Base-by-base conservation (phyloP, 345 rosid genomes). In the Rhodamnia rubescens region DNA sequence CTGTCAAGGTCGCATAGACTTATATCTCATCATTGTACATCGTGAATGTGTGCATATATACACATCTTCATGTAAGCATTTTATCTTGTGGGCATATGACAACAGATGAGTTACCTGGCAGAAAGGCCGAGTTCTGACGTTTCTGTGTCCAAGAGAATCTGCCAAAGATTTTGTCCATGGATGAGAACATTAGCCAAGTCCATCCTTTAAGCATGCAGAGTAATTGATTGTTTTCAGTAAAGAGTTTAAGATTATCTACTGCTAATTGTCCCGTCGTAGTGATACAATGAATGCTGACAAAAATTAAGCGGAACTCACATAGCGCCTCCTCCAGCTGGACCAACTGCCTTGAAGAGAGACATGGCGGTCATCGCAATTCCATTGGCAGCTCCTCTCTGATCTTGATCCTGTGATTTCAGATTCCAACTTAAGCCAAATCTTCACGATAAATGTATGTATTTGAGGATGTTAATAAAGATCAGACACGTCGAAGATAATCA, bases 311-410 rank as follows among this genome's bases (percentile, higher is more conserved):
- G 59, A 53, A 84, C 92, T 91, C 89, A 92, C 94, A 91, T 26
- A 11, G 89, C 85, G 52, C 94, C 93, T 36, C 92, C 94, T 74
- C 87, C 92, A 22, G 92, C 92, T 15, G 94, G 94, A 84, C 92
- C 94, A 22, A 59, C 87, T 22, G 93, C 92, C 85, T 92, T 92
- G 88, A 91, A 91, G 82, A 92, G 78, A 21, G 94, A 92, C 91
- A 90, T 86, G 49, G 82, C 88, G 5, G 94, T 91, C 92, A 91
- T 91, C 22, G 94, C 86, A 36, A 92, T 82, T 74, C 93, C 94
- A 74, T 90, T 91, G 21, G 94, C 94, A 56, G 92, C 92, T 86
- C 93, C 95, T 87, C 93, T 90, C 86, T 93, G 93, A 88, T 84
- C 84, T 84, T 91, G 93, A 13, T 90, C 93, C 95, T 93, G 89